Conservation (phyloP, 495 filamentous ascomycete species). For the Trypethelium eluteriae region DNA sequence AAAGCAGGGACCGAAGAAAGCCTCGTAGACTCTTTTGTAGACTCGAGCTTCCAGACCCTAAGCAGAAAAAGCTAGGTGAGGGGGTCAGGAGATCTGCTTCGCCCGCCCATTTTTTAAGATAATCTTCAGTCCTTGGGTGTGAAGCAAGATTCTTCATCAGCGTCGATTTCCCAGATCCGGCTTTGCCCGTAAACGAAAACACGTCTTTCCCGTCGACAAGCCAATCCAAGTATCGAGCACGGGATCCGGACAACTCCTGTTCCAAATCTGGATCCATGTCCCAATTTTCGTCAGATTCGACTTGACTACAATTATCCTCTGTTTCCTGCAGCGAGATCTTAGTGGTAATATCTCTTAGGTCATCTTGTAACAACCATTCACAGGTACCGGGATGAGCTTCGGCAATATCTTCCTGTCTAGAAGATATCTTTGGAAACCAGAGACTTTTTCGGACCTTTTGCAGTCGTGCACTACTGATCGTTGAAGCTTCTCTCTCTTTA, state of each 20-base stretch:
- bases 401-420: slow-evolving; percentile 8
- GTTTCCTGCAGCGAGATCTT: background rate
- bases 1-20: slow-evolving; percentile 5
- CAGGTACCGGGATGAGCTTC: background rate
- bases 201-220: background rate
- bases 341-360: background rate
- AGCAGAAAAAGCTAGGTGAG: background rate
- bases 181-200: background rate
- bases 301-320: background rate
- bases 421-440: background rate
- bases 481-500: slow-evolving; percentile 2
- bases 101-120: slow-evolving; percentile 2
- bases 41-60: slow-evolving; percentile 2
- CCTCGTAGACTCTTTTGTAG: slow-evolving; percentile 7
- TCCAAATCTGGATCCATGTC: background rate
- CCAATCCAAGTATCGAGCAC: background rate
- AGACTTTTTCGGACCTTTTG: background rate
- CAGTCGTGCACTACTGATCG: background rate
- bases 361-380: slow-evolving; percentile 7
- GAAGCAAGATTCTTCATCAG: slow-evolving; percentile 6
- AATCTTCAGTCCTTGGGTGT: background rate
- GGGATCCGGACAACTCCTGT: background rate
- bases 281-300: too few relatives aligned
- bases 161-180: background rate
- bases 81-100: background rate